Evolutionary conservation across 164 flowering plant genomes (phyloP), one percentile per base, ranked within the genome.

Genomic region (Annona cherimola): DNA sequence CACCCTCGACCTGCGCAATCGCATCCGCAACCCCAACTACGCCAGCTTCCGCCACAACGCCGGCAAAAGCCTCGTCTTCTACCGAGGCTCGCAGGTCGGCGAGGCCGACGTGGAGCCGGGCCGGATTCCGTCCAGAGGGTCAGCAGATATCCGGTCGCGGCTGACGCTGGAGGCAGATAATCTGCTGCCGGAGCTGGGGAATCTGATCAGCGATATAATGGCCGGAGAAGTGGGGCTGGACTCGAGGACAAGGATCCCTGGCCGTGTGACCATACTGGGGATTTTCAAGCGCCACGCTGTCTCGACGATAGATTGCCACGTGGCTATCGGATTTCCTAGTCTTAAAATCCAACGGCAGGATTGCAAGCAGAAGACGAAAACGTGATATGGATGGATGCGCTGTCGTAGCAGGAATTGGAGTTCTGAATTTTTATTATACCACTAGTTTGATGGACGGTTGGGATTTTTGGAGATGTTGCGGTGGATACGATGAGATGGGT

Each of bases 71-170:
- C 8, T 66, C 2, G 69, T 87, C 16, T 11, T 68, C 1, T 86
- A 86, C 66, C 71, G 72, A 1, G 83, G 77, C 5, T 26, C 39
- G 2, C 81, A 75, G 74, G 80, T 87, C 19, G 91, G 89, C 1
- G 87, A 86, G 8, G 84, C 80, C 0, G 82, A 76, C 11, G 2
- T 87, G 4, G 35, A 20, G 3, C 83, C 87, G 0, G 90, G 90
- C 0, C 20, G 43, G 3, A 75, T 84, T 2, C 86, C 86, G 2
- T 76, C 86, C 2, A 71, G 41, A n/a, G 83, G 84, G 0, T 75
- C 86, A 3, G 75, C 74, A 18, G 65, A 42, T 3, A 0, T 80
- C 12, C 2, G 16, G 0, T 63, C 61, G 67, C 54, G 63, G 43
- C 20, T 80, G 20, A 73, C 71, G 0, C 26, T 80, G 0, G 67